These are phyloP conservation scores for Trichoderma sp. DNA, from an alignment of 2,329 filamentous ascomycete species.

Conservation along the genomic window DNA sequence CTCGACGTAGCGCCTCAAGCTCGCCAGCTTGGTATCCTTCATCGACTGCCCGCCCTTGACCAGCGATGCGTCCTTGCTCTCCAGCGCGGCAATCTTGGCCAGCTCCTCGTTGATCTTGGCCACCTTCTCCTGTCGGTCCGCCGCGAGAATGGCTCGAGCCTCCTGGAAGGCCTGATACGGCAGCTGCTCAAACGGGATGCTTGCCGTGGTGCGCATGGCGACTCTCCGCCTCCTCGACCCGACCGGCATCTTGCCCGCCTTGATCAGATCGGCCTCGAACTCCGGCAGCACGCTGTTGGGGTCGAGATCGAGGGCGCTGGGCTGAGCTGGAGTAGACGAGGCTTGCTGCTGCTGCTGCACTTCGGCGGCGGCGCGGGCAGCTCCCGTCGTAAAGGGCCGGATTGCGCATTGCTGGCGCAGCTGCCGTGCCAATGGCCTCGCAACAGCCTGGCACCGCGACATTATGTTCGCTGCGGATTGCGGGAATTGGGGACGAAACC, in stretches of 20 bases:
- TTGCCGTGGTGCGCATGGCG: conserved; percentile 60
- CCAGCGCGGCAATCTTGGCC: conserved; percentile 64
- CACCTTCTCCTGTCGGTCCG: conserved; percentile 79
- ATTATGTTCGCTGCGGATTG: conserved; percentile 35
- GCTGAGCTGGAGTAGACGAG: neutral
- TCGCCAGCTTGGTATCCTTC: conserved; percentile 64
- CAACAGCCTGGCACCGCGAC: conserved; percentile 59
- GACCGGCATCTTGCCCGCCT: conserved; percentile 66
- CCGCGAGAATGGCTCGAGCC: conserved; percentile 75
- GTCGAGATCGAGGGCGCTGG: conserved; percentile 51
- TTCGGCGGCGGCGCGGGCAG: conserved; percentile 31
- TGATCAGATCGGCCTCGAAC: conserved; percentile 63
- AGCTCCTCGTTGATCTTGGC: conserved; percentile 65
- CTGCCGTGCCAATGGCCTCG: conserved; percentile 54
- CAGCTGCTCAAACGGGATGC: conserved; percentile 85
- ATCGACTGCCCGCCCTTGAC: conserved; percentile 60
- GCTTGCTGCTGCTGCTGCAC: conserved; percentile 24
- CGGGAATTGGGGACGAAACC: neutral
- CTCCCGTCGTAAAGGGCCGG: conserved; percentile 36
- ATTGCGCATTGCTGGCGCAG: conserved; percentile 42
- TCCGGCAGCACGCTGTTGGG: conserved; percentile 63
- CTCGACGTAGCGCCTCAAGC: conserved; percentile 70
- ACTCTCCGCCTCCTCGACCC: conserved; percentile 82
- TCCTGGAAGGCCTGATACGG: conserved; percentile 99
- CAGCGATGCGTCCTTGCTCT: conserved; percentile 54